A percentile compares a stretch with the other conserved stretches of the same genome.
Evolutionary conservation across 768 basidiomycete species (phyloP).

Genomic region (Clavulina sp.): DNA sequence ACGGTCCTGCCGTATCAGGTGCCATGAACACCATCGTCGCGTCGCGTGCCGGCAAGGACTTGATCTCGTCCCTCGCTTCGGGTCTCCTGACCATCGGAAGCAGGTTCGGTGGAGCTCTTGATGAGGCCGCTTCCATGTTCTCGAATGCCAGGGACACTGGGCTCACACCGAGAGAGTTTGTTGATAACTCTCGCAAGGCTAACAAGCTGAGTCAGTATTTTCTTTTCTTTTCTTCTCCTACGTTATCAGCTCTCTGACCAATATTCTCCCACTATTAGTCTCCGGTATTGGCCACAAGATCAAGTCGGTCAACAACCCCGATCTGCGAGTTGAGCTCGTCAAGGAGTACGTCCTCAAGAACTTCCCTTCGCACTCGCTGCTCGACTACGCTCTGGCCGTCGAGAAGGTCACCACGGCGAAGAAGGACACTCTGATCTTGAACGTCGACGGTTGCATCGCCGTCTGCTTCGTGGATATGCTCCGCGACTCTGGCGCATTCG

Average conservation of each 20-base stretch:
- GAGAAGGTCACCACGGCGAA: constrained; percentile 96
- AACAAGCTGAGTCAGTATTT: constrained; percentile 75
- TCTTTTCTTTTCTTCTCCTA: constrained; percentile 8
- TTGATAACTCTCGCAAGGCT: constrained; percentile 79
- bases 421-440: constrained; percentile 95
- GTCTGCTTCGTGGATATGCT: constrained; percentile 94
- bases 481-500: constrained; percentile 85
- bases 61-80: constrained; percentile 89
- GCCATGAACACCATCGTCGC: constrained; percentile 99
- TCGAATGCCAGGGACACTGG: constrained; percentile 79
- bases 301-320: constrained; percentile 95
- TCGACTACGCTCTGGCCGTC: constrained; percentile 90
- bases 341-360: constrained; percentile 91
- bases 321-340: constrained; percentile 79
- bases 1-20: constrained; percentile 93
- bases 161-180: constrained; percentile 94
- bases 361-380: constrained; percentile 86
- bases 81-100: constrained; percentile 96
- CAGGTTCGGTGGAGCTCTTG: constrained; percentile 96
- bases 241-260: constrained; percentile 19
- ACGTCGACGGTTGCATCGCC: constrained; percentile 91
- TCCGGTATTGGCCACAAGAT: constrained; percentile 99
- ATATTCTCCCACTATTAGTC: constrained; percentile 28
- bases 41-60: constrained; percentile 95
- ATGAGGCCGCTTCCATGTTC: constrained; percentile 95